Evolutionary conservation across 371 early-diverging fungal genomes (phyloP), one percentile per base, ranked within the genome.

Genomic region (Circinella umbellata): DNA sequence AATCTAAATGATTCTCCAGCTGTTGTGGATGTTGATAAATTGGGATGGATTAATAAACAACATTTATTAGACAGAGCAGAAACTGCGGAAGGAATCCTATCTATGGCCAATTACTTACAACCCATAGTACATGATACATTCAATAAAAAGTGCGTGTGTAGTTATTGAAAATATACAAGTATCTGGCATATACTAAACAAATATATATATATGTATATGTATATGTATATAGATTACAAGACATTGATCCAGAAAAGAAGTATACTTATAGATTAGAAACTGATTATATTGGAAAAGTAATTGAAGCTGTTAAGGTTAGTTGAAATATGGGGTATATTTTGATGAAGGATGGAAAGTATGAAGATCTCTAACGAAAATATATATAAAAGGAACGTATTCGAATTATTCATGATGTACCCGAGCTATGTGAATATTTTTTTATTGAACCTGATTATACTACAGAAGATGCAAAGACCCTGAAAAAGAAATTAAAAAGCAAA

Each of bases 11-110:
- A 92, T 49, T 89, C 93, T 8, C 90, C 90, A 34, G 90, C 94
- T 0, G 83, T 92, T 4, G 96, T 97, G 10, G 84, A 90, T 62
- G 84, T 86, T 20, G 91, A 90, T 10, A 94, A 94, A 51, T 80
- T 97, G 14, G 90, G 91, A 69, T 93, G 93, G 91, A 86, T 96
- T 60, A 95, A 96, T 76, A 91, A 92, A 64, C 90, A 92, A 68
- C 95, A 95, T 76, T 67, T 94, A 9, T 69, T 85, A 18, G 79
- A 77, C 55, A 75, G 87, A 63, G 79, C 86, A 48, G 82, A 86
- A 47, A 85, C 89, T n/a, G 49, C 70, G 4, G 76, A 80, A 42
- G 89, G 88, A 13, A 53, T 80, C 20, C 54, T 72, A 27, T 70
- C 73, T 27, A 65, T 88, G 36, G 84, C 84, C 0, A 68, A 73